A percentile compares a stretch with the other conserved stretches of the same genome.
These are phyloP conservation scores for Boletus vermiculosoides DNA, from an alignment of 768 basidiomycete species.

Conservation along the genomic window DNA sequence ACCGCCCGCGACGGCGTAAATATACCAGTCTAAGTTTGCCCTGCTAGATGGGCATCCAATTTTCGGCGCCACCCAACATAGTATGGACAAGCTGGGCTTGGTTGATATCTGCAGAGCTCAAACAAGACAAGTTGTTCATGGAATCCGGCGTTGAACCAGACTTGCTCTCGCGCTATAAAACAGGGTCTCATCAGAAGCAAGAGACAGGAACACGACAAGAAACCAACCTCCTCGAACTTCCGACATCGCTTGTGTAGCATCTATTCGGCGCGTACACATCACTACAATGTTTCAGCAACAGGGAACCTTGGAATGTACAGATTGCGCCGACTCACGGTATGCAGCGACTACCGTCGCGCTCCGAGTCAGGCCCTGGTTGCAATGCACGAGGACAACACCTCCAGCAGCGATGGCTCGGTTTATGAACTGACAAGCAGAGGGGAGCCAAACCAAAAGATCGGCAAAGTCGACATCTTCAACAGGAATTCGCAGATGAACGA, in stretches of 20 bases:
- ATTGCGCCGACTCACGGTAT: conserved; percentile 52
- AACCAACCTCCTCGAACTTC: conserved; percentile 56
- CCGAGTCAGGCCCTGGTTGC: conserved; percentile 63
- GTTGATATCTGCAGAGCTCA: conserved; percentile 67
- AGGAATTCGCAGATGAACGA: conserved; percentile 66
- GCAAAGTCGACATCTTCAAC: conserved; percentile 70
- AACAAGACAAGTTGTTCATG: conserved; percentile 77
- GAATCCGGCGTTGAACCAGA: conserved; percentile 79
- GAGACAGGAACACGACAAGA: neutral
- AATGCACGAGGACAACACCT: conserved; percentile 66
- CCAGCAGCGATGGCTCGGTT: conserved; percentile 56
- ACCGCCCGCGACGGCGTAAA: conserved; percentile 1
- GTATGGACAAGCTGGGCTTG: conserved; percentile 57
- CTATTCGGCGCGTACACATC: conserved; percentile 62
- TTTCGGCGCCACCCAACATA: conserved; percentile 64
- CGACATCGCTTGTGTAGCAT: conserved; percentile 57
- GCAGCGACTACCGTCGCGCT: conserved; percentile 73
- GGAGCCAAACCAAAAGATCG: conserved; percentile 65
- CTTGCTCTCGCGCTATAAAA: conserved; percentile 63
- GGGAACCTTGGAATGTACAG: neutral
- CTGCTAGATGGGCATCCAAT: conserved; percentile 49
- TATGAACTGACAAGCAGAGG: conserved; percentile 65
- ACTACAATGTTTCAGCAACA: conserved; percentile 40
- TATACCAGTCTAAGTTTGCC: conserved; percentile 13
- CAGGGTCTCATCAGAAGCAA: neutral